These are phyloP conservation scores for Cystoisospora suis DNA, from an alignment of 169 alveolate genomes.

Conservation along the genomic window DNA sequence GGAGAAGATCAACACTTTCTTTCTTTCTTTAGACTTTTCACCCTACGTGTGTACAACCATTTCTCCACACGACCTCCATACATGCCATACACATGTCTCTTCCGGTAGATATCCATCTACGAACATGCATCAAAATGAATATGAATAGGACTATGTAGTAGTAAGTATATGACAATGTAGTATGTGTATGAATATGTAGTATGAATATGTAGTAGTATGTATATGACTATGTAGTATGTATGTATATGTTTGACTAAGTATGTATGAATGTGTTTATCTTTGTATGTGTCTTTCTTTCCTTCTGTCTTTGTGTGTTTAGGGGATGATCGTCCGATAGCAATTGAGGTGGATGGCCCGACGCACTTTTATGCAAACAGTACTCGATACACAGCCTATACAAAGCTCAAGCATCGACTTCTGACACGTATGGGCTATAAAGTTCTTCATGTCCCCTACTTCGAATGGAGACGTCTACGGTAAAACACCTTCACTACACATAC, in stretches of 20 bases:
- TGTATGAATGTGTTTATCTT: neutral
- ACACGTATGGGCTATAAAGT: constrained; percentile 89
- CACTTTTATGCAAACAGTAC: constrained; percentile 90
- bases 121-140: no score
- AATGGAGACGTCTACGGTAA: constrained; percentile 82
- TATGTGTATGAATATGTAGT: no score
- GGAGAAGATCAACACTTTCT: no score
- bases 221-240: neutral
- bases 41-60: no score
- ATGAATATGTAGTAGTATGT: neutral
- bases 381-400: constrained; percentile 81
- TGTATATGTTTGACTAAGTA: neutral
- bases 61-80: no score
- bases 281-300: neutral
- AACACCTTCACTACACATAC: neutral
- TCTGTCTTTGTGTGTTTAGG: neutral
- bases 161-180: no score
- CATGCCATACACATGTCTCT: no score
- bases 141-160: no score
- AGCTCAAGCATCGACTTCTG: constrained; percentile 89
- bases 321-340: constrained; percentile 82
- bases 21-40: no score
- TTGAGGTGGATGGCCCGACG: constrained; percentile 93
- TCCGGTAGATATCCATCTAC: no score
- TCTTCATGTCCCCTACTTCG: constrained; percentile 83